Base-by-base conservation (phyloP, 2,329 filamentous ascomycete genomes). In the Xylaria sp. region DNA sequence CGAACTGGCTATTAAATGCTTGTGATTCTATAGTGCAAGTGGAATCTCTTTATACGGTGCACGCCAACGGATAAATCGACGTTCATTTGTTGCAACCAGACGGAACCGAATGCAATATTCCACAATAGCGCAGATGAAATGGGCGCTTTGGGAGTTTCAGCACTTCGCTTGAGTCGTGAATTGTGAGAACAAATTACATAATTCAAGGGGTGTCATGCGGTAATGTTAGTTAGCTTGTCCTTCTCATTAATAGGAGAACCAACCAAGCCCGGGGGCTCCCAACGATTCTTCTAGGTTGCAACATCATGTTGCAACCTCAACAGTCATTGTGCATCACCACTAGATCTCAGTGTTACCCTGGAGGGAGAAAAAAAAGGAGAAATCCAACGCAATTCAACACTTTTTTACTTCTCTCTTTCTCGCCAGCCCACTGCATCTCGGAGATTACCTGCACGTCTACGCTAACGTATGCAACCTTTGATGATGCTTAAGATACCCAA, bases 271-370 rank as follows among this genome's bases (percentile, higher is more conserved):
- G n/a, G 46, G n/a, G 18, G 7, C 25, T 18, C 32, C 20, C 4
- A 56, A 39, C 13, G 6, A 23, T 41, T 18, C 34, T 20, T 41
- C 32, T n/a, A 23, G 12, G 36, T 55, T 55, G 50, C 50, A 55
- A 55, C 50, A 41, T 57, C 9, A 57, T 57, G 53, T 57, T 28
- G 53, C 53, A 25, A 57, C 32, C 34, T 23, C 36, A 10, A 32
- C 32, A 4, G 9, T 30, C 10, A 15, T 48, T 48, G 45, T 18
- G 23, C 5, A 34, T 28, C 48, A 34, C 15, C 28, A 53, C 23
- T 20, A 20, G 7, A 43, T 43, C 7, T 20, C 5, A 20, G 18
- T 43, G 15, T 9, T 20, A 43, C 18, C 9, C 34, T 36, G 9
- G 41, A 43, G 7, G 41, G 20, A 3, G n/a, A 50, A 30, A 30